phyloP scores from a whole-genome alignment of 352 stramenopile species.

The Lagenidium sp. region DNA sequence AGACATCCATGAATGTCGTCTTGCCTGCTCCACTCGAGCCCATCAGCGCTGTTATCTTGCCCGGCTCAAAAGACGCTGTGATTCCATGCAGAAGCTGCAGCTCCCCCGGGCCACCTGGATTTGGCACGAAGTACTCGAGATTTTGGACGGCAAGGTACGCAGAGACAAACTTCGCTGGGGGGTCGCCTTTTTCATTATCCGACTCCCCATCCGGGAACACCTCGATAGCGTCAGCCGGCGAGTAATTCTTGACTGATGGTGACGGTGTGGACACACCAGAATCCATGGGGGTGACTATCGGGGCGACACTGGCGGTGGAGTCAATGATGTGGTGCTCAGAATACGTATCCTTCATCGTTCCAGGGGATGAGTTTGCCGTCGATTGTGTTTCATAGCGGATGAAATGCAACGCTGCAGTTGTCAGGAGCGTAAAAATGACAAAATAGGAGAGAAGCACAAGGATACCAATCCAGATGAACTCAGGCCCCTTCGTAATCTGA shows the following conservation, averaged over 20 bases:
- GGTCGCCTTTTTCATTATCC: neutral
- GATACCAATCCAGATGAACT: constrained; percentile 24
- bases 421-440: constrained; percentile 20
- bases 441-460: constrained; percentile 21
- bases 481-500: constrained; percentile 13
- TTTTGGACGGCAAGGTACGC: constrained; percentile 12
- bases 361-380: constrained; percentile 3
- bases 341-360: constrained; percentile 3
- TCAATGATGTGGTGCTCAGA: neutral
- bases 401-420: constrained; percentile 15
- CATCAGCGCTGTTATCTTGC: constrained; percentile 36
- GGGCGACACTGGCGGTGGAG: neutral
- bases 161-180: constrained; percentile 1
- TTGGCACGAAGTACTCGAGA: constrained; percentile 16
- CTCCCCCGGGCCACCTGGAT: constrained; percentile 1
- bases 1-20: constrained; percentile 89
- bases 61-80: constrained; percentile 16
- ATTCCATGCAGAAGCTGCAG: constrained; percentile 21
- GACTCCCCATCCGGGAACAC: neutral
- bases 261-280: neutral
- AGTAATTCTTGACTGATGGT: too few relatives aligned
- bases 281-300: neutral
- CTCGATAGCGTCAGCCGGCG: neutral
- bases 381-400: constrained; percentile 17
- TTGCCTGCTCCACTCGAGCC: constrained; percentile 59